Evolutionary conservation across 2,329 filamentous ascomycete species (phyloP).

Genomic region (Colletotrichum australisinense): DNA sequence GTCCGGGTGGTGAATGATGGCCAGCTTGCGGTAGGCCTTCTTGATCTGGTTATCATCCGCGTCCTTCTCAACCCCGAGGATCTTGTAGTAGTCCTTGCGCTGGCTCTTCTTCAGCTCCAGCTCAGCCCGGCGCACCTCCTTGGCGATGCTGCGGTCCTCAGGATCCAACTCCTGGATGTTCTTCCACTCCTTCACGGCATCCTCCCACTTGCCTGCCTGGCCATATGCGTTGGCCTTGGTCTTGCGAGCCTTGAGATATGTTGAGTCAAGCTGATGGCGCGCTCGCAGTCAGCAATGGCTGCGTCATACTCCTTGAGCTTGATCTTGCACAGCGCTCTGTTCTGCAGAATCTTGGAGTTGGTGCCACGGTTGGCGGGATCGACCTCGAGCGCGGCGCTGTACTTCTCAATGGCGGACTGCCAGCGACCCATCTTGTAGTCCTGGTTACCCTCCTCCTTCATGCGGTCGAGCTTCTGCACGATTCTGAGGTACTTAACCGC

Average conservation of each 20-base stretch:
- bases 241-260: constrained; percentile 91
- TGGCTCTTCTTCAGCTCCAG: constrained; percentile 97
- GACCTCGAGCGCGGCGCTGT: constrained; percentile 83
- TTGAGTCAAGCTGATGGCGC: constrained; percentile 82
- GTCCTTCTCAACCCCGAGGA: constrained; percentile 88
- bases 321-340: constrained; percentile 86
- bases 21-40: constrained; percentile 95
- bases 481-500: constrained; percentile 90
- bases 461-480: constrained; percentile 91
- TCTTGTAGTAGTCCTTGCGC: constrained; percentile 99
- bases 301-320: constrained; percentile 86
- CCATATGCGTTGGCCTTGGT: constrained; percentile 93
- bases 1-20: constrained; percentile 94
- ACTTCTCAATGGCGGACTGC: constrained; percentile 85
- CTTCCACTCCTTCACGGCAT: constrained; percentile 91
- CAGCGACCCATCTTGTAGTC: constrained; percentile 89
- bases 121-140: constrained; percentile 90
- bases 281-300: constrained; percentile 88
- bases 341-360: constrained; percentile 95
- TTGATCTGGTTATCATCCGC: constrained; percentile 89
- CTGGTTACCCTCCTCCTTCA: constrained; percentile 92
- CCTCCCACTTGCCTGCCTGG: constrained; percentile 89
- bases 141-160: constrained; percentile 80
- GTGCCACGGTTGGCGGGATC: constrained; percentile 91
- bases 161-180: constrained; percentile 85